Evolutionary conservation across 169 alveolate genomes (phyloP), one percentile per base, ranked within the genome.

Genomic region (Cryptosporidium bovis): DNA sequence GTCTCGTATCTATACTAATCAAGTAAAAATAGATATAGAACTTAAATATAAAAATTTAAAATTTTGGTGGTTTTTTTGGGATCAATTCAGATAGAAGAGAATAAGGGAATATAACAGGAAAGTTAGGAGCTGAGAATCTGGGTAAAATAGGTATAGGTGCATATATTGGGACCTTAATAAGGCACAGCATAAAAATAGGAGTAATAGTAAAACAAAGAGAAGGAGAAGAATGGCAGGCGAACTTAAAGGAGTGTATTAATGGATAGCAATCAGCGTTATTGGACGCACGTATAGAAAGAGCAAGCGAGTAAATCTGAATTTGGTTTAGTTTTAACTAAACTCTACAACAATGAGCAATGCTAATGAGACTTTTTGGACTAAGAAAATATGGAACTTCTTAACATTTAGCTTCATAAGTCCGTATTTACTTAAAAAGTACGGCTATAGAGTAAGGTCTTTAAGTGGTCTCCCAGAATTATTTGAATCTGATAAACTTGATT

Each of bases 391-490:
- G 87, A 36, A 40, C 48, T 31, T 44, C 24, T 40, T 66, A 3
- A 20, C 71, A 4, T 77, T 77, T 62, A 34, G 65, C 3, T 77
- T 77, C 31, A 62, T 77, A 12, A 60, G 53, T 60, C 71, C 71
- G 64, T 77, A 60, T 20, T 56, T 77, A 40, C 87, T 77, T 12
- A 56, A 36, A 16, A 56, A 18, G 18, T 15, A 62, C 29, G 55
- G 48, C 0, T 56, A 64, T 29, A 60, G 64, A 77, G 64, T 77
- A 13, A 77, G 8, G 8, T 60, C 71, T 8, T 46, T 77, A 2
- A 50, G 48, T 20, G 87, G 50, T 31, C 71, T 77, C 29, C 87
- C 87, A 6, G 71, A 60, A 24, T 15, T 77, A 8, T 77, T 40
- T 44, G 64, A 77, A 36, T 31, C 62, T 46, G 87, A 77, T 29